Evolutionary conservation across 1,284 basidiomycete species (phyloP).

Genomic region (Hortiboletus rubellus): DNA sequence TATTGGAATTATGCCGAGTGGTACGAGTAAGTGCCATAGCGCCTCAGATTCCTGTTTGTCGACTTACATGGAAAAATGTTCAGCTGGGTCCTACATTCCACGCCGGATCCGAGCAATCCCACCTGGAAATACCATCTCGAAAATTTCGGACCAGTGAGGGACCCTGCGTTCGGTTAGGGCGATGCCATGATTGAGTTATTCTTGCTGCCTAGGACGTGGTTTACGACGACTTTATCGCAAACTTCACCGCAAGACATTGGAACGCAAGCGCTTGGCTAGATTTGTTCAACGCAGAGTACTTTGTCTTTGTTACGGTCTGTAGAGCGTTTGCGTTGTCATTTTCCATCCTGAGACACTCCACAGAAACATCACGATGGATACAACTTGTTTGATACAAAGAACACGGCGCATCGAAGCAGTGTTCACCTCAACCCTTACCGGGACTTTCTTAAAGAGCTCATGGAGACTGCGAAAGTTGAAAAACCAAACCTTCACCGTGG

Average conservation of each 20-base stretch:
- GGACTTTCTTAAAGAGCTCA: slow-evolving; percentile 54
- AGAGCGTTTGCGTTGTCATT: background rate
- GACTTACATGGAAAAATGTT: background rate
- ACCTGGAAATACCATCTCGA: slow-evolving; percentile 52
- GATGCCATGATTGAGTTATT: background rate
- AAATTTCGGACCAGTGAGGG: slow-evolving; percentile 47
- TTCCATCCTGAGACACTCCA: background rate
- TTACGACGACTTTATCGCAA: slow-evolving; percentile 59
- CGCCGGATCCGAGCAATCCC: slow-evolving; percentile 37
- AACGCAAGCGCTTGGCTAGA: slow-evolving; percentile 56
- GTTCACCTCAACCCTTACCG: slow-evolving; percentile 51
- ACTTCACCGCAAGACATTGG: slow-evolving; percentile 53
- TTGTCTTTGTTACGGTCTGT: slow-evolving; percentile 55
- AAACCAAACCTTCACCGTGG: slow-evolving; percentile 52
- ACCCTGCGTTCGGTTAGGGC: background rate
- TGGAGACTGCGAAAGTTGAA: slow-evolving; percentile 49
- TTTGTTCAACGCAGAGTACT: slow-evolving; percentile 59
- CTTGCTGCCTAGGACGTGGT: slow-evolving; percentile 39
- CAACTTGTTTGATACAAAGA: slow-evolving; percentile 53
- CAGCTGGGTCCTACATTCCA: slow-evolving; percentile 45
- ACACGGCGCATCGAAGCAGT: slow-evolving; percentile 51
- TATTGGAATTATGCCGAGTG: slow-evolving; percentile 54
- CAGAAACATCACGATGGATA: slow-evolving; percentile 55
- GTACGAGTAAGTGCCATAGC: slow-evolving; percentile 44
- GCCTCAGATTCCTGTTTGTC: background rate